Conservation (phyloP, 2,329 filamentous ascomycete species). For the Periconia digitata region DNA sequence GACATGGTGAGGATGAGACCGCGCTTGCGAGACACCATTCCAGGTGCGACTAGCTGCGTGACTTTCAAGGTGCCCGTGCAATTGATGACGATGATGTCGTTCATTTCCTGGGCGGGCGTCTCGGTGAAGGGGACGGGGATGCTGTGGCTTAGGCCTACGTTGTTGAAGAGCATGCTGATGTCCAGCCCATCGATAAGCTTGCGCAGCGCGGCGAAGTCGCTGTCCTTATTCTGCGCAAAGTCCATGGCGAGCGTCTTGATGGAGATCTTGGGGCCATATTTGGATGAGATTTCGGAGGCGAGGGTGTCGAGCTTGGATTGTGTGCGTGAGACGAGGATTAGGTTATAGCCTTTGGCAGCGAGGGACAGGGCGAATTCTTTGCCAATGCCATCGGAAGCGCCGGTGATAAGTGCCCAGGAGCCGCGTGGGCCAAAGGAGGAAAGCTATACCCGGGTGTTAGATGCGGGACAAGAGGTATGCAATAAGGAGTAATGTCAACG, state of each 20-base stretch:
- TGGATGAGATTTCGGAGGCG: constrained; percentile 71
- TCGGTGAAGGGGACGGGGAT: constrained; percentile 88
- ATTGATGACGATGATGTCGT: constrained; percentile 93
- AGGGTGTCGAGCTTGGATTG: constrained; percentile 82
- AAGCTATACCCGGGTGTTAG: constrained; percentile 55
- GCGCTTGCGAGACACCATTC: constrained; percentile 79
- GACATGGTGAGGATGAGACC: constrained; percentile 97
- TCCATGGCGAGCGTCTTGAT: constrained; percentile 88
- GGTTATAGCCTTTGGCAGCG: constrained; percentile 88
- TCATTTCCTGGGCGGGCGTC: constrained; percentile 77
- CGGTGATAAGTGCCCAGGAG: constrained; percentile 92
- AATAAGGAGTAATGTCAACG: constrained; percentile 21
- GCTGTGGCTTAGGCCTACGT: constrained; percentile 90
- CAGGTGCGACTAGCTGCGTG: constrained; percentile 81
- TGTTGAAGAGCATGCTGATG: constrained; percentile 89
- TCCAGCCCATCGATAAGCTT: constrained; percentile 72
- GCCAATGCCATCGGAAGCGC: constrained; percentile 92
- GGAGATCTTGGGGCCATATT: constrained; percentile 65
- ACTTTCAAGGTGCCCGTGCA: constrained; percentile 86
- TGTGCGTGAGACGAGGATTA: constrained; percentile 94
- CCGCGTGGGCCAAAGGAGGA: constrained; percentile 88
- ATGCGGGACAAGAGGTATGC: neutral
- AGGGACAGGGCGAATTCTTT: constrained; percentile 95
- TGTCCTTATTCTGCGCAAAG: constrained; percentile 76
- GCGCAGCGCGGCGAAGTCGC: constrained; percentile 76